phyloP scores from a whole-genome alignment of 352 stramenopile species.

The Pythium rhizo-oryzae region DNA sequence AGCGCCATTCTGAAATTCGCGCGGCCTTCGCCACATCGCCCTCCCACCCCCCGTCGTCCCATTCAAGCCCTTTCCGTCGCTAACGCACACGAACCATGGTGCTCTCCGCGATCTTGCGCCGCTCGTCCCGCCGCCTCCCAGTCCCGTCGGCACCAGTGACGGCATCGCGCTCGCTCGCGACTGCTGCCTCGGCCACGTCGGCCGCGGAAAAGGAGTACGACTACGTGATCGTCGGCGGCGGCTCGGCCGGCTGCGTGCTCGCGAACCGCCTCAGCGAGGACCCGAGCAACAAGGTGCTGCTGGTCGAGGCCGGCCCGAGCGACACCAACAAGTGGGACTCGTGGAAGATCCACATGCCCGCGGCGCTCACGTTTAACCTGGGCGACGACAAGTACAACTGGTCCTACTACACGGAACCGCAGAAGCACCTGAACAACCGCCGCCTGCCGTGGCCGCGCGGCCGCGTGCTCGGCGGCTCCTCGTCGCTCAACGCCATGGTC shows the following conservation, averaged over 20 bases:
- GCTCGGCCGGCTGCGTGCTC: constrained; percentile 90
- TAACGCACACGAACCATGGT: neutral
- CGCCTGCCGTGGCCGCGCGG: constrained; percentile 84
- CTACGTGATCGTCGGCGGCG: constrained; percentile 93
- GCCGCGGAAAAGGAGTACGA: constrained; percentile 60
- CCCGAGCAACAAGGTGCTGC: constrained; percentile 79
- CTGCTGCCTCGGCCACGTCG: neutral
- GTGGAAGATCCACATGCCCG: constrained; percentile 92
- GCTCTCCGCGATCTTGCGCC: constrained; percentile 11
- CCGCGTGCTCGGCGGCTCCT: constrained; percentile 88
- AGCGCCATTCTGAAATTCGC: neutral
- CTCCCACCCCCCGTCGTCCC: neutral
- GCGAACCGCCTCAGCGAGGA: constrained; percentile 89
- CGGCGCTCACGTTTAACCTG: constrained; percentile 86
- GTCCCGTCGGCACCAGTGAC: neutral
- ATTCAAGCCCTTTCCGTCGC: neutral
- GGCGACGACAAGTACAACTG: constrained; percentile 88
- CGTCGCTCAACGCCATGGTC: constrained; percentile 91
- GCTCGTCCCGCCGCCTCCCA: constrained; percentile 1
- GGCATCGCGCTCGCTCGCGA: neutral
- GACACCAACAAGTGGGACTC: constrained; percentile 87
- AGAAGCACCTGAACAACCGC: constrained; percentile 82
- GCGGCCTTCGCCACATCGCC: neutral
- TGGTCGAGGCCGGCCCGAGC: constrained; percentile 90
- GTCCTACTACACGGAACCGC: constrained; percentile 84